Conservation (phyloP, 2,329 filamentous ascomycete genomes). For the Sporothrix mexicana region DNA sequence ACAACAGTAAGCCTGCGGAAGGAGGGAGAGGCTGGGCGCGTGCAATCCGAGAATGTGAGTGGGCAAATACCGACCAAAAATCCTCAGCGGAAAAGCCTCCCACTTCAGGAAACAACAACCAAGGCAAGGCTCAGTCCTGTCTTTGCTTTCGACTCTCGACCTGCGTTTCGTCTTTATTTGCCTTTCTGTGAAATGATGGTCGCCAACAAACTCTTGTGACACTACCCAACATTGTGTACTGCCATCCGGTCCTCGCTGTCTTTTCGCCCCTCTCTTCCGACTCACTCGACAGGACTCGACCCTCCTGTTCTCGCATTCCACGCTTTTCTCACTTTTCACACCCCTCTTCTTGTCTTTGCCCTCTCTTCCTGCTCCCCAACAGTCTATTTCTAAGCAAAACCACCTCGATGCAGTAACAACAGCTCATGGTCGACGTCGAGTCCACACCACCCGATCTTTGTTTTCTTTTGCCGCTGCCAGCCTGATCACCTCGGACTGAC, state of each 20-base stretch:
- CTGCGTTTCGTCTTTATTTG: not conserved
- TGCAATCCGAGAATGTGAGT: not conserved
- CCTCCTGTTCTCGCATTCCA: not conserved
- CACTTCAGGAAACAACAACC: not conserved
- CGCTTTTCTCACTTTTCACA: not conserved
- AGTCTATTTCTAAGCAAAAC: not conserved
- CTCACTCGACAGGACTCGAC: no score
- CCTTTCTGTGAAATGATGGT: not conserved
- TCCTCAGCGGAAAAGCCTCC: conserved; percentile 6
- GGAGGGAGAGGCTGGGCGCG: not conserved
- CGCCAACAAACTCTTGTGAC: not conserved
- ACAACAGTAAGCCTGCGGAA: not conserved
- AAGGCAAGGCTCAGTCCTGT: not conserved
- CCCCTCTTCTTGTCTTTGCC: not conserved
- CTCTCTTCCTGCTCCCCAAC: not conserved
- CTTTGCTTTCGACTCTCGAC: not conserved
- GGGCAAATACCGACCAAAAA: conserved; percentile 16
- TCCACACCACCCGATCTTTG: not conserved
- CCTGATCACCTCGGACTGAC: not conserved
- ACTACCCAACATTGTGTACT: not conserved
- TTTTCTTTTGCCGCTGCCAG: no score
- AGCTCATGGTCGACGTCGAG: not conserved
- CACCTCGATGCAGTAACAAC: conserved; percentile 1
- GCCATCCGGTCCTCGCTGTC: not conserved
- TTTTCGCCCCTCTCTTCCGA: not conserved